Evolutionary conservation across 1,284 basidiomycete species (phyloP).

Genomic region (Pascua guehoae): DNA sequence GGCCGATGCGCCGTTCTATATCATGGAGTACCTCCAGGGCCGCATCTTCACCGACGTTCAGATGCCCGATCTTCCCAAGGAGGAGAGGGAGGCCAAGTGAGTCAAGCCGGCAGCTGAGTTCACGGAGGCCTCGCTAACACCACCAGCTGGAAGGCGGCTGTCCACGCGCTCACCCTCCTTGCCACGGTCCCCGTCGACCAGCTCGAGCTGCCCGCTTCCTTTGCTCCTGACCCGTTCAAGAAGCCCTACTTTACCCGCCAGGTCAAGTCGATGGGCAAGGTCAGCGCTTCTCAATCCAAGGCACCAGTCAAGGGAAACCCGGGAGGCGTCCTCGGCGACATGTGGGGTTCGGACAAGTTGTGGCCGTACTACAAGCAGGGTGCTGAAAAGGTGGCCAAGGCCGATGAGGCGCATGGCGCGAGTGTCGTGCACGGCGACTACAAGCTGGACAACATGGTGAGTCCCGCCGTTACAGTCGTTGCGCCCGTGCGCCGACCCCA

Average conservation of each 20-base stretch:
- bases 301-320: slow-evolving; percentile 54
- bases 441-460: slow-evolving; percentile 84
- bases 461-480: too few species aligned
- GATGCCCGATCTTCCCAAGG: slow-evolving; percentile 63
- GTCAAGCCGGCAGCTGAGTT: slow-evolving; percentile 34
- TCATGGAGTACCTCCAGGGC: slow-evolving; percentile 92
- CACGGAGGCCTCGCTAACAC: neutral
- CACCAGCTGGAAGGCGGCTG: slow-evolving; percentile 69
- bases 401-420: slow-evolving; percentile 63
- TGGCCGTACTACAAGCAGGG: slow-evolving; percentile 65
- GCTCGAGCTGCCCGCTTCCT: slow-evolving; percentile 66
- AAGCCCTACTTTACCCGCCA: slow-evolving; percentile 85
- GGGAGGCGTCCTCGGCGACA: slow-evolving; percentile 35
- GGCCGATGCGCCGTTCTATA: slow-evolving; percentile 88
- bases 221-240: slow-evolving; percentile 61
- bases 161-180: slow-evolving; percentile 71
- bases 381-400: slow-evolving; percentile 65
- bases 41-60: slow-evolving; percentile 83
- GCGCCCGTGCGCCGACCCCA: too few species aligned
- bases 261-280: slow-evolving; percentile 73
- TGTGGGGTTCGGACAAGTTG: slow-evolving; percentile 65
- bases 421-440: slow-evolving; percentile 84
- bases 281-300: slow-evolving; percentile 74
- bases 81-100: slow-evolving; percentile 69
- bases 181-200: slow-evolving; percentile 65